These are phyloP conservation scores for Mycena rosella DNA, from an alignment of 768 basidiomycete genomes.

Conservation along the genomic window DNA sequence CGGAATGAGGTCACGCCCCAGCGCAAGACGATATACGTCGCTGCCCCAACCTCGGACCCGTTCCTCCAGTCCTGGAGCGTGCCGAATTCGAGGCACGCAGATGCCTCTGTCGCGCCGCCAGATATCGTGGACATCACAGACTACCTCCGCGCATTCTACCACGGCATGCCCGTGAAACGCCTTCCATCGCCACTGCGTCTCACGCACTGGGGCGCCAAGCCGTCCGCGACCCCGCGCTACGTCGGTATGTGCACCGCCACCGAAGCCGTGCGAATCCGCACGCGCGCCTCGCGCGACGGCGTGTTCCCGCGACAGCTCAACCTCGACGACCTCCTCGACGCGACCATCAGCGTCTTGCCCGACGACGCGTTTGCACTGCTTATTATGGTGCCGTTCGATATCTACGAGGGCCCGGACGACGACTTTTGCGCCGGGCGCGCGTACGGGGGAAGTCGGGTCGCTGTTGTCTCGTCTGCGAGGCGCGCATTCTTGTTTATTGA, in stretches of 20 bases:
- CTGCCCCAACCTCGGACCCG: constrained; percentile 41
- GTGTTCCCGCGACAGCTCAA: constrained; percentile 49
- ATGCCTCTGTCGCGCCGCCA: constrained; percentile 33
- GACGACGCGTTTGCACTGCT: constrained; percentile 52
- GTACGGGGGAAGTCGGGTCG: constrained; percentile 55
- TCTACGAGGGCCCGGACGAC: constrained; percentile 52
- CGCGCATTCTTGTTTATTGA: neutral
- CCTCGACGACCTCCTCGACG: constrained; percentile 53
- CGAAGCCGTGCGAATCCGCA: constrained; percentile 51
- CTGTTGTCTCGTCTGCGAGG: constrained; percentile 51
- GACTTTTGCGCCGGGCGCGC: constrained; percentile 55
- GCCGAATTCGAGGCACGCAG: constrained; percentile 28
- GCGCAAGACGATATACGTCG: constrained; percentile 47
- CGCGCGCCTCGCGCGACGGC: constrained; percentile 43
- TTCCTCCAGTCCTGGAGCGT: constrained; percentile 44
- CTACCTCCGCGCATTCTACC: constrained; percentile 51
- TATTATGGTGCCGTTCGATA: constrained; percentile 50
- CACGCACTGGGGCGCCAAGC: constrained; percentile 42
- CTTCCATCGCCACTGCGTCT: constrained; percentile 40
- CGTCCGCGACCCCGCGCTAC: constrained; percentile 38
- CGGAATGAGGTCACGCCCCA: constrained; percentile 47
- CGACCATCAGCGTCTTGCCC: constrained; percentile 49
- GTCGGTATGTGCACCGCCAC: constrained; percentile 47
- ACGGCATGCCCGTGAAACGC: constrained; percentile 46
- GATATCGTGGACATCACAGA: constrained; percentile 40